These are phyloP conservation scores for Metschnikowia kunwiensis DNA, from an alignment of 805 yeast genomes.

Conservation along the genomic window DNA sequence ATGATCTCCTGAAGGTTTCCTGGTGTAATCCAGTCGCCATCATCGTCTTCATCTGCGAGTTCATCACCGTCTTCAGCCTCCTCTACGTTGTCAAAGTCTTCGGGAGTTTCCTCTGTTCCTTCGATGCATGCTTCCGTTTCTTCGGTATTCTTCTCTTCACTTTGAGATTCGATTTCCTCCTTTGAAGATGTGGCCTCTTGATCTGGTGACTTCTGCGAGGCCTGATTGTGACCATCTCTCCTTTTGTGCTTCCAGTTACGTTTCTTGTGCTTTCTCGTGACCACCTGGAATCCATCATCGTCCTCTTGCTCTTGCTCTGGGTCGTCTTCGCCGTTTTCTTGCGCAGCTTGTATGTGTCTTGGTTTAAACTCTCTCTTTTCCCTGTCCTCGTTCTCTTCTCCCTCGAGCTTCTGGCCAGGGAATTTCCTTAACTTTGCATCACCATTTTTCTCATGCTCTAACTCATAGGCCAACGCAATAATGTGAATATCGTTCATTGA, in stretches of 20 bases:
- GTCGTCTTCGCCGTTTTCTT: conserved; percentile 10
- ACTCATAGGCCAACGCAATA: conserved; percentile 84
- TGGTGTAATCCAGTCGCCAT: conserved; percentile 88
- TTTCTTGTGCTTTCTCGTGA: conserved; percentile 14
- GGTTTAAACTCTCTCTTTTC: conserved; percentile 2
- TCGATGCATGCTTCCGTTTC: background rate
- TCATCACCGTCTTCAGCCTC: conserved; percentile 35
- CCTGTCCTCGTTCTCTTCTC: conserved; percentile 15
- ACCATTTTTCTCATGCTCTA: conserved; percentile 74
- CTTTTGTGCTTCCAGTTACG: conserved; percentile 2
- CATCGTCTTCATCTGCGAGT: conserved; percentile 75
- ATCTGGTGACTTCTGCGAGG: background rate
- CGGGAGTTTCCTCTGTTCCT: background rate
- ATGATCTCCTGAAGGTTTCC: conserved; percentile 74
- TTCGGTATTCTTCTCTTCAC: background rate
- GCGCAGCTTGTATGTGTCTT: background rate
- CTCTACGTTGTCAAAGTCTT: background rate
- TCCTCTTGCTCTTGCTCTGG: conserved; percentile 12
- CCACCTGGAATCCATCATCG: conserved; percentile 26
- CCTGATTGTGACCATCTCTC: background rate
- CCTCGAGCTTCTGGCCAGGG: conserved; percentile 61
- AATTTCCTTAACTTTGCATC: conserved; percentile 64
- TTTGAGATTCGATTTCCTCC: background rate
- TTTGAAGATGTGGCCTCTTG: background rate
- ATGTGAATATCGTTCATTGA: conserved; percentile 91